Evolutionary conservation across 2,329 filamentous ascomycete genomes (phyloP), one percentile per base, ranked within the genome.

Genomic region (Xylariaceae sp.): DNA sequence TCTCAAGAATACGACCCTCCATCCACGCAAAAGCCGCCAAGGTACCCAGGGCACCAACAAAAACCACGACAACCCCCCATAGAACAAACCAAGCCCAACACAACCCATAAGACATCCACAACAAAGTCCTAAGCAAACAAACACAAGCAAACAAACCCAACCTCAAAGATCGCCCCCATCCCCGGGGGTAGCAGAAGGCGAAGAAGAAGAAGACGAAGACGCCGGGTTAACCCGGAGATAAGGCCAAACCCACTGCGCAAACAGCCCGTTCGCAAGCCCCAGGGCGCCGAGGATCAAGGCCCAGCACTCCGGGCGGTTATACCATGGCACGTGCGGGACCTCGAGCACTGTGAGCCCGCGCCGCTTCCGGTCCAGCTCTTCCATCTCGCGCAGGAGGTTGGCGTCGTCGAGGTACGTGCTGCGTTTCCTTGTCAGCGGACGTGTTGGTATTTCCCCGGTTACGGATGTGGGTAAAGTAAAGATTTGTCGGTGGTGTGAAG

Each of bases 341-440:
- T 43, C 22, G 16, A 16, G 39, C 15, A 47, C 37, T 22, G 42
- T 42, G 18, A 21, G 26, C 10, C 21, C 16, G n/a, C 37, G 43
- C 22, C 47, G 44, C 13, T 18, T 39, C 12, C 49, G 26, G 41
- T 18, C 41, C 39, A 32, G 39, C 32, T 49, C 51, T 7, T 51
- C 51, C 12, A 53, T 21, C 34, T 58, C 54, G 42, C 56, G 56
- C 15, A 41, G 18, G 41, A 54, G 56, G 46, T 51, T 51, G 16
- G 46, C 42, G 37, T 51, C 26, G 36, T 58, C 56, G 42, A 56
- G 44, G n/a, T 49, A 44, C 8, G 41, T 40, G 15, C n/a, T 43
- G 26, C 16, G 12, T 43, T 43, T 43, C n/a, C 13, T 34, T 34
- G 9, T 34, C 2, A 34, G 13, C 13, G 2, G 9, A 7, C 29